These are phyloP conservation scores for Candida sphagnicola DNA, from an alignment of 805 yeast genomes.

Conservation along the genomic window DNA sequence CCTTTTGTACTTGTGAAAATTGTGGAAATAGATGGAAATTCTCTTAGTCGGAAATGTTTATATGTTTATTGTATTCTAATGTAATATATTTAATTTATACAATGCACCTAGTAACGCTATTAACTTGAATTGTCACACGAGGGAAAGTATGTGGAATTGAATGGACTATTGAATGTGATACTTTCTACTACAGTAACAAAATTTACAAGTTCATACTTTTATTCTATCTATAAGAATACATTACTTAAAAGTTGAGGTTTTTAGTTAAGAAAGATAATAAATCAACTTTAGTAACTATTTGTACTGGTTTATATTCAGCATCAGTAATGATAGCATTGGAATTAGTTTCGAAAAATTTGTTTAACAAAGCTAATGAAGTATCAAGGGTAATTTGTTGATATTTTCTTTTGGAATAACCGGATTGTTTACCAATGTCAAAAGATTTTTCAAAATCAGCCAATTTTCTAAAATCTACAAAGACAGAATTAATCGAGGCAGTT, in stretches of 20 bases:
- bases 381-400: slow-evolving; percentile 63
- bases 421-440: slow-evolving; percentile 53
- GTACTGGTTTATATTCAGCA: slow-evolving; percentile 63
- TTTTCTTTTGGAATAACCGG: slow-evolving; percentile 57
- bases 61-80: slow-evolving; percentile 3
- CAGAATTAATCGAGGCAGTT: slow-evolving; percentile 52
- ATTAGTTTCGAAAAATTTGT: slow-evolving; percentile 77
- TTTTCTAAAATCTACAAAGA: slow-evolving; percentile 72
- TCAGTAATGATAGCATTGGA: slow-evolving; percentile 83
- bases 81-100: slow-evolving; percentile 1
- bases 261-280: slow-evolving; percentile 54
- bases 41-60: slow-evolving; percentile 39
- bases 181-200: too few species aligned
- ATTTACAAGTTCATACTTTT: too few species aligned
- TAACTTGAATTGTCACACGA: too few species aligned
- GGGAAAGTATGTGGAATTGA: too few species aligned
- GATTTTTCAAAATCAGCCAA: slow-evolving; percentile 65
- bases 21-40: slow-evolving; percentile 99
- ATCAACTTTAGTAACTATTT: slow-evolving; percentile 86
- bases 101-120: too few species aligned
- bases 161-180: too few species aligned
- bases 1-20: slow-evolving; percentile 95
- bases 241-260: slow-evolving; percentile 18
- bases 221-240: slow-evolving; percentile 3
- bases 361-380: slow-evolving; percentile 64